Conservation (phyloP, 2,329 filamentous ascomycete genomes). For the Neofusicoccum cordaticola region DNA sequence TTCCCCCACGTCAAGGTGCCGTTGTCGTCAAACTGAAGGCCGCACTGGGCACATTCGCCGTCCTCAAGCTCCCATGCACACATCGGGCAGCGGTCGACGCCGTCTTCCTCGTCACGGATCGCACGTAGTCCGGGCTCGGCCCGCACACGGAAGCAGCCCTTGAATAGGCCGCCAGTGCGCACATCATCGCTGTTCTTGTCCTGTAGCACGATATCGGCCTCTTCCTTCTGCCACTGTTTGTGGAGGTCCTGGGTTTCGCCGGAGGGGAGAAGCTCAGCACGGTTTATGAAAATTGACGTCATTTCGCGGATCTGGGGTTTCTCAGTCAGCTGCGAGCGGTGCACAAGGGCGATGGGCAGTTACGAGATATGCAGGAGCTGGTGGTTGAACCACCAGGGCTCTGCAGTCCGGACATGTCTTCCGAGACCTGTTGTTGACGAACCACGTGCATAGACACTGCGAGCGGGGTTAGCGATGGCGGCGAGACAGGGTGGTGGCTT, state of each 20-base stretch:
- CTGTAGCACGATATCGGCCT: constrained; percentile 57
- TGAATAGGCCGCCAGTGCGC: constrained; percentile 59
- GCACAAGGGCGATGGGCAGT: not conserved
- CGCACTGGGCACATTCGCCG: constrained; percentile 55
- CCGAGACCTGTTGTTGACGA: constrained; percentile 51
- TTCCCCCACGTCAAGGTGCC: constrained; percentile 36
- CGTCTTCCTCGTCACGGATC: constrained; percentile 47
- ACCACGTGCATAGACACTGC: constrained; percentile 59
- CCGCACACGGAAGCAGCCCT: constrained; percentile 53
- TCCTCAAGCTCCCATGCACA: constrained; percentile 65
- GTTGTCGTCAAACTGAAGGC: constrained; percentile 50
- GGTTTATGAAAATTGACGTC: constrained; percentile 60
- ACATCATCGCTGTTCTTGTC: constrained; percentile 56
- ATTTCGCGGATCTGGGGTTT: constrained; percentile 54
- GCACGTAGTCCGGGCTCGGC: constrained; percentile 3
- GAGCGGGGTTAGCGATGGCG: constrained; percentile 24
- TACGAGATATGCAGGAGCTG: constrained; percentile 62
- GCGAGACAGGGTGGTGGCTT: constrained; percentile 34
- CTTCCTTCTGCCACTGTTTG: constrained; percentile 55
- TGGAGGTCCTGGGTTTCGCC: constrained; percentile 65
- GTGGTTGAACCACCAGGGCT: constrained; percentile 55
- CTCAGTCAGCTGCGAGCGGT: constrained; percentile 41
- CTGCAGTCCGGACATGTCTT: constrained; percentile 70
- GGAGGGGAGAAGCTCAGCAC: constrained; percentile 59
- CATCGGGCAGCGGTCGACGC: constrained; percentile 59